Percentiles rank a stretch among this genome's conserved stretches.
These are phyloP conservation scores for Alternaria hordeiaustralica DNA, from an alignment of 2,329 filamentous ascomycete species.

Conservation along the genomic window DNA sequence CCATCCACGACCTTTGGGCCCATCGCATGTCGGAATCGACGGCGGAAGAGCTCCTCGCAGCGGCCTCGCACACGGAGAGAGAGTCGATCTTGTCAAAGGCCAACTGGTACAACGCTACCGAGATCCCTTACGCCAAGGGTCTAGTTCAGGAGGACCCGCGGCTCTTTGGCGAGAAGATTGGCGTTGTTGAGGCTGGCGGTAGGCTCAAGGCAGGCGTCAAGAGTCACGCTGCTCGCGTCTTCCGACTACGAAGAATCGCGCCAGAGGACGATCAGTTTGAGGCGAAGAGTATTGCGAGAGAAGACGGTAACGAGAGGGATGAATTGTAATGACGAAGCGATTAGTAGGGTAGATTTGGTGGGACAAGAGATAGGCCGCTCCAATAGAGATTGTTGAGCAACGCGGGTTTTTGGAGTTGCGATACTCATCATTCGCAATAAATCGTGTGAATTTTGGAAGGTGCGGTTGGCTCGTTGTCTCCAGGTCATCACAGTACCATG, in stretches of 20 bases:
- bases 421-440: background rate
- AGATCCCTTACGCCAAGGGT: slow-evolving; percentile 26
- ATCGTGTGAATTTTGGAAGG: background rate
- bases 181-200: slow-evolving; percentile 28
- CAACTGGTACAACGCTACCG: slow-evolving; percentile 33
- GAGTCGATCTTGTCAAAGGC: slow-evolving; percentile 21
- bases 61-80: slow-evolving; percentile 11
- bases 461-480: background rate
- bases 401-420: background rate
- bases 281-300: slow-evolving; percentile 28
- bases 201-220: slow-evolving; percentile 23
- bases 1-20: slow-evolving; percentile 33
- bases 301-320: slow-evolving; percentile 16
- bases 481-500: background rate
- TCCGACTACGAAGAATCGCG: slow-evolving; percentile 22
- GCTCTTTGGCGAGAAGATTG: slow-evolving; percentile 33
- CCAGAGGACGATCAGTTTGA: slow-evolving; percentile 30
- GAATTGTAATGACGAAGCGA: slow-evolving; percentile 15
- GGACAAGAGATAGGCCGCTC: background rate
- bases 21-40: slow-evolving; percentile 26
- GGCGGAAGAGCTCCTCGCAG: slow-evolving; percentile 21
- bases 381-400: no score
- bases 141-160: slow-evolving; percentile 23
- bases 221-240: slow-evolving; percentile 30
- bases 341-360: background rate